A percentile compares a stretch with the other conserved stretches of the same genome.
Conservation (phyloP, 148 eudicot genomes). For the Rhododendron williamsianum region DNA sequence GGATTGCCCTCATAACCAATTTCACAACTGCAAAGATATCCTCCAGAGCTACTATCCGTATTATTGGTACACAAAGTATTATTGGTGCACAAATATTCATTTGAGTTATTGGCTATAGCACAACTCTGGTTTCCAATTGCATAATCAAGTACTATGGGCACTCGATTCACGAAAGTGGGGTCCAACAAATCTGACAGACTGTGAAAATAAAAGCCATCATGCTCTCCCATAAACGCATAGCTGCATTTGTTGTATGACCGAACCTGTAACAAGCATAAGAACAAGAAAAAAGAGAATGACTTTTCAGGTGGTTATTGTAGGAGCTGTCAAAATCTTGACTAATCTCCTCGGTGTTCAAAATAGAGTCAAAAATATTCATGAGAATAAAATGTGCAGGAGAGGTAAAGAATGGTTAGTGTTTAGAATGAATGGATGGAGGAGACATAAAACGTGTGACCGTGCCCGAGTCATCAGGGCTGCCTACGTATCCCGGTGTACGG, state of each 20-base stretch:
- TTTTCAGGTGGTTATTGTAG: neutral
- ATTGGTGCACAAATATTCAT: slow-evolving; percentile 18
- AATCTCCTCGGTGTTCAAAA: no score
- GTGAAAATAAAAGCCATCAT: neutral
- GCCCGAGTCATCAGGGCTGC: no score
- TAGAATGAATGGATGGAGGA: no score
- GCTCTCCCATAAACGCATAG: slow-evolving; percentile 21
- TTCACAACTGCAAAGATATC: slow-evolving; percentile 29
- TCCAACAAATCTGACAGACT: slow-evolving; percentile 11
- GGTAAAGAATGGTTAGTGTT: no score
- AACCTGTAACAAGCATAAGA: neutral
- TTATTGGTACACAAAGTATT: slow-evolving; percentile 14
- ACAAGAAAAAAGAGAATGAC: neutral
- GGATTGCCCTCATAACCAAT: slow-evolving; percentile 23
- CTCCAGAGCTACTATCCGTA: slow-evolving; percentile 3
- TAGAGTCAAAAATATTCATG: no score
- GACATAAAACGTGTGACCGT: no score
- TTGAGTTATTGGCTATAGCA: slow-evolving; percentile 2
- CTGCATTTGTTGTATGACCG: slow-evolving; percentile 13
- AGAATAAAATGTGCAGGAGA: no score
- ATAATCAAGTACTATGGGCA: slow-evolving; percentile 39
- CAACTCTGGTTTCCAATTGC: slow-evolving; percentile 28
- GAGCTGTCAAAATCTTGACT: no score
- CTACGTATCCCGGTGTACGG: no score
- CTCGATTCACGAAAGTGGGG: slow-evolving; percentile 2